Base-by-base conservation (phyloP, 2,329 filamentous ascomycete genomes). In the Pseudogymnoascus sp. region DNA sequence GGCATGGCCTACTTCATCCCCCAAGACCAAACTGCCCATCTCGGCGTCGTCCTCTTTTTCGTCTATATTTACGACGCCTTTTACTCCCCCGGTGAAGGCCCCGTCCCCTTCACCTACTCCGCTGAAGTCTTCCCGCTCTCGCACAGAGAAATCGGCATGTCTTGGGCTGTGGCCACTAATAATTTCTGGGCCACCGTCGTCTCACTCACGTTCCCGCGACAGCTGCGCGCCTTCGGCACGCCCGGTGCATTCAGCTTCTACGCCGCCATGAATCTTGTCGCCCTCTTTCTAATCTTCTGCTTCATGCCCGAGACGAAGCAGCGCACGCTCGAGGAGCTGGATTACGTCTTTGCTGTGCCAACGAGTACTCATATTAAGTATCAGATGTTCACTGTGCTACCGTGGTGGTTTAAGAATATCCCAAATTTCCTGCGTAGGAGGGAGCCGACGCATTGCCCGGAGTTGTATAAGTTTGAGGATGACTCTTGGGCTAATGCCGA, bases 1-100 rank as follows among this genome's bases (percentile, higher is more conserved):
- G 85, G 83, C 4, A 78, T 87, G 57, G 83, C 80, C 68, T 84
- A 83, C 61, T 77, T 82, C 40, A 79, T 86, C 18, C 71, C 42
- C 0, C 67, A 69, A 10, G 66, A 70, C 0, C 73, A 67, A 11
- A 75, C 65, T 1, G 80, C 79, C 2, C 80, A 82, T 69, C 71
- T 83, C 11, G 83, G 75, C 0, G 72, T 74, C 87, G 85, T 0
- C 83, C 83, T 4, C 83, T 75, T 86, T 4, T 87, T 88, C 66
- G 77, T 88, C 66, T 89, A 84, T 74, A 71, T 89, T 12, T 89
- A 88, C 66, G 83, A 81, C 1, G 83, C 83, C 5, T 86, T 87
- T 68, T 88, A 88, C 73, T 86, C 83, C 0, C 83, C 85, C 0
- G 86, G 85, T 16, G 84, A 87, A 74, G 85, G 85, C 0, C 80